Percentiles rank a stretch among this genome's conserved stretches.
Conservation (phyloP, 306 rosid species). For the Vigna nakashimae region DNA sequence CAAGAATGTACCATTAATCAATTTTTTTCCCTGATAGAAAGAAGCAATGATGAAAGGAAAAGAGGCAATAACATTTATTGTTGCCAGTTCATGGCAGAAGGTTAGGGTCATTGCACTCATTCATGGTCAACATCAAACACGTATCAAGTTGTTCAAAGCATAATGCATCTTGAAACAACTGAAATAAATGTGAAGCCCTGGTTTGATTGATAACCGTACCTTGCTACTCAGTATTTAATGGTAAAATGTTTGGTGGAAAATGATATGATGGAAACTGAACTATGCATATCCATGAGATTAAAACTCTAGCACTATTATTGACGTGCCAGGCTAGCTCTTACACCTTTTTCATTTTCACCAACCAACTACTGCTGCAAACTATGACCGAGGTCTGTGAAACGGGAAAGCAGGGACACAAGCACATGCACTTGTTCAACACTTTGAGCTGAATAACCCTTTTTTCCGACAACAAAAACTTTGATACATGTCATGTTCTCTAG, state of each 20-base stretch:
- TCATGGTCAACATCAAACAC: not conserved
- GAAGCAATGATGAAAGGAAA: too few relatives aligned
- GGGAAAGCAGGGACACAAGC: not conserved
- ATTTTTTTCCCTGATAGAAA: too few relatives aligned
- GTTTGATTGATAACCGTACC: not conserved
- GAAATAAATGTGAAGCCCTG: not conserved
- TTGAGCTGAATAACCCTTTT: not conserved
- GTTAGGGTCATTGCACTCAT: not conserved
- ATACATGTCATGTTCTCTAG: not conserved
- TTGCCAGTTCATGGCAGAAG: too few relatives aligned
- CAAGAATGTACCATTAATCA: too few relatives aligned
- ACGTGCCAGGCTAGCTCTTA: not conserved
- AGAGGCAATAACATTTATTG: too few relatives aligned
- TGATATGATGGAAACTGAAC: not conserved
- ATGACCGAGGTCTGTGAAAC: not conserved
- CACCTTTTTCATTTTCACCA: not conserved
- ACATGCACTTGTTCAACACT: not conserved
- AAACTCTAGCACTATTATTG: not conserved
- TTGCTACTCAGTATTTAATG: too few relatives aligned
- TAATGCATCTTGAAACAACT: not conserved
- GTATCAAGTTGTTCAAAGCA: not conserved
- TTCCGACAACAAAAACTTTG: not conserved
- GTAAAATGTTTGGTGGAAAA: too few relatives aligned
- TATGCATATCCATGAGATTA: not conserved
- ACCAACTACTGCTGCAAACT: not conserved